Conservation (phyloP, 129 eudicot genomes). For the Tanacetum coccineum region DNA sequence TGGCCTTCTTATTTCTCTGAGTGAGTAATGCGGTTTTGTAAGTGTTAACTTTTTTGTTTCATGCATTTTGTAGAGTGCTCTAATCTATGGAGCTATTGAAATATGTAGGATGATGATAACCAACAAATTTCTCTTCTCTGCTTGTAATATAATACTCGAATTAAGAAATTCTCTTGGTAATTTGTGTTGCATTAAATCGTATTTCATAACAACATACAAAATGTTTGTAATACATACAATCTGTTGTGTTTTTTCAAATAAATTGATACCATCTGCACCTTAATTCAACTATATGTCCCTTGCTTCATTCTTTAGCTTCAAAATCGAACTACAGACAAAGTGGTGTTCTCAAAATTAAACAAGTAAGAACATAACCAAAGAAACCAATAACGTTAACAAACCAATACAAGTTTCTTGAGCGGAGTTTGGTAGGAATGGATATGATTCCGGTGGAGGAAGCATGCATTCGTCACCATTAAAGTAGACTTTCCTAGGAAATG, state of each 20-base stretch:
- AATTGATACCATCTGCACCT: constrained; percentile 10
- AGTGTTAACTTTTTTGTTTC: constrained; percentile 29
- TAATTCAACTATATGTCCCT: constrained; percentile 22
- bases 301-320: constrained; percentile 24
- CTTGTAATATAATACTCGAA: constrained; percentile 21
- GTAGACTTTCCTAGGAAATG: constrained; percentile 79
- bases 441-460: constrained; percentile 83
- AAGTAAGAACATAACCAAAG: constrained; percentile 30
- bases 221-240: constrained; percentile 12
- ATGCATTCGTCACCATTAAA: constrained; percentile 90
- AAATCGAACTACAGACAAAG: constrained; percentile 33
- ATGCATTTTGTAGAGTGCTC: constrained; percentile 40
- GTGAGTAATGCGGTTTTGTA: constrained; percentile 29
- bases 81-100: constrained; percentile 22
- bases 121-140: background rate
- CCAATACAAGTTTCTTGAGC: constrained; percentile 35
- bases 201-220: constrained; percentile 19
- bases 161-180: constrained; percentile 3
- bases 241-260: constrained; percentile 17
- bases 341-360: constrained; percentile 24
- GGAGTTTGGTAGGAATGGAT: constrained; percentile 69
- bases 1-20: constrained; percentile 39
- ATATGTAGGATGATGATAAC: constrained; percentile 18
- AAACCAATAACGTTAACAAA: constrained; percentile 23
- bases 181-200: constrained; percentile 20